These are phyloP conservation scores for Dipodascus albidus DNA, from an alignment of 805 yeast species.

Conservation along the genomic window DNA sequence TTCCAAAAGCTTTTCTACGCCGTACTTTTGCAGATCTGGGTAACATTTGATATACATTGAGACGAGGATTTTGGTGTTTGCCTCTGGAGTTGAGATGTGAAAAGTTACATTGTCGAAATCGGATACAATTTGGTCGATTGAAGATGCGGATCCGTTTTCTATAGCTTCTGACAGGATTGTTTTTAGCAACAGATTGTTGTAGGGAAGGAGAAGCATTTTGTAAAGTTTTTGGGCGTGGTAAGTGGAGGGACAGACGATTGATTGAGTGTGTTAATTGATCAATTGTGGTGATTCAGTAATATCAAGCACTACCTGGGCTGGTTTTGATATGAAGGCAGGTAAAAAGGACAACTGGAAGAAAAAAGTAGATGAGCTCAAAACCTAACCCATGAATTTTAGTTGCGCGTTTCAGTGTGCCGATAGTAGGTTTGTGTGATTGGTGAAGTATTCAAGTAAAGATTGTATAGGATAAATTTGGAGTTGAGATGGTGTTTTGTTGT, in stretches of 20 bases:
- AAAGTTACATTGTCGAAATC: slow-evolving; percentile 95
- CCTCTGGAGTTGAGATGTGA: slow-evolving; percentile 82
- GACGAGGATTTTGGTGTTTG: slow-evolving; percentile 50
- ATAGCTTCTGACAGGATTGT: slow-evolving; percentile 69
- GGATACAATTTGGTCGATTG: slow-evolving; percentile 74
- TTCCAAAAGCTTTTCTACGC: slow-evolving; percentile 30
- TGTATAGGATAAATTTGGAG: too few species aligned
- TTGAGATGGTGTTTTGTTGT: too few species aligned
- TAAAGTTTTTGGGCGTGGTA: background rate
- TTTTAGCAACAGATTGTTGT: slow-evolving; percentile 70
- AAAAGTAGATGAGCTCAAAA: background rate
- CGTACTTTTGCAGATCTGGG: slow-evolving; percentile 59
- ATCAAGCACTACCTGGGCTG: too few species aligned
- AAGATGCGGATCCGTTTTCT: slow-evolving; percentile 30
- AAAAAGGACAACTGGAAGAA: background rate
- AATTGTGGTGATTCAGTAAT: background rate
- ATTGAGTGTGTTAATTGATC: background rate
- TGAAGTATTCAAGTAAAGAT: too few species aligned
- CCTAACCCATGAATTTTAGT: too few species aligned
- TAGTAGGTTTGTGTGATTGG: too few species aligned
- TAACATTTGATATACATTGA: slow-evolving; percentile 70
- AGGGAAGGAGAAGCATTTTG: slow-evolving; percentile 74
- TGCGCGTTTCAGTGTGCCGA: too few species aligned
- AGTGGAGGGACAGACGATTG: background rate
- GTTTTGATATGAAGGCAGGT: too few species aligned